A percentile compares a stretch with the other conserved stretches of the same genome.
phyloP scores from a whole-genome alignment of 2,329 filamentous ascomycete species.

The Xylariaceae sp. region DNA sequence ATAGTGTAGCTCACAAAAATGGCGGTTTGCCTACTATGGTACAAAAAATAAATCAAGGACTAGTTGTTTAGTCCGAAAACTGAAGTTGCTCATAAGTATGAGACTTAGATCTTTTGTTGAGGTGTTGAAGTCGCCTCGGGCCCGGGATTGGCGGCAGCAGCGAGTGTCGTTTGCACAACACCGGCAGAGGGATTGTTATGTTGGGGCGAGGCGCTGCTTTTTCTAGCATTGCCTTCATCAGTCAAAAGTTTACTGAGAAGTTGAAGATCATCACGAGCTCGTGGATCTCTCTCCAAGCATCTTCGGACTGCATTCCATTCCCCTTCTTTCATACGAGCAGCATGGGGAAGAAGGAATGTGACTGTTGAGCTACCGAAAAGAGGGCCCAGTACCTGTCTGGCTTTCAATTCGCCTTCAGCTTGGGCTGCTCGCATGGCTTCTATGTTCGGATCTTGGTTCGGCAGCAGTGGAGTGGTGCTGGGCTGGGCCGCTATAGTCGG shows the following conservation, averaged over 20 bases:
- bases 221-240: slow-evolving; percentile 37
- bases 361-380: slow-evolving; percentile 61
- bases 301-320: slow-evolving; percentile 70
- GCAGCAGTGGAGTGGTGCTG: slow-evolving; percentile 13
- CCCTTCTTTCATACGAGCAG: slow-evolving; percentile 59
- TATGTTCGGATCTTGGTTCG: slow-evolving; percentile 34
- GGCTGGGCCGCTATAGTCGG: slow-evolving; percentile 13
- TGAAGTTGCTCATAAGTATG: background rate
- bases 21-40: slow-evolving; percentile 4
- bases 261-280: slow-evolving; percentile 57
- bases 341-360: slow-evolving; percentile 63
- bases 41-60: slow-evolving; percentile 1
- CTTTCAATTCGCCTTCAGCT: slow-evolving; percentile 50
- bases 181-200: slow-evolving; percentile 25
- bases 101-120: slow-evolving; percentile 24
- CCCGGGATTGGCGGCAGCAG: slow-evolving; percentile 25
- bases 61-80: background rate
- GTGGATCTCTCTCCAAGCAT: slow-evolving; percentile 61
- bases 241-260: slow-evolving; percentile 53
- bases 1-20: background rate
- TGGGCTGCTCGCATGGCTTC: slow-evolving; percentile 40
- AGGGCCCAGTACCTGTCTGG: slow-evolving; percentile 58
- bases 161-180: slow-evolving; percentile 32
- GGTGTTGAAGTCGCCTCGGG: slow-evolving; percentile 19
- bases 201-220: slow-evolving; percentile 25